Percentiles rank a stretch among this genome's conserved stretches.
Evolutionary conservation across 2,329 filamentous ascomycete species (phyloP).

Genomic region (Cladosporium colombiae): DNA sequence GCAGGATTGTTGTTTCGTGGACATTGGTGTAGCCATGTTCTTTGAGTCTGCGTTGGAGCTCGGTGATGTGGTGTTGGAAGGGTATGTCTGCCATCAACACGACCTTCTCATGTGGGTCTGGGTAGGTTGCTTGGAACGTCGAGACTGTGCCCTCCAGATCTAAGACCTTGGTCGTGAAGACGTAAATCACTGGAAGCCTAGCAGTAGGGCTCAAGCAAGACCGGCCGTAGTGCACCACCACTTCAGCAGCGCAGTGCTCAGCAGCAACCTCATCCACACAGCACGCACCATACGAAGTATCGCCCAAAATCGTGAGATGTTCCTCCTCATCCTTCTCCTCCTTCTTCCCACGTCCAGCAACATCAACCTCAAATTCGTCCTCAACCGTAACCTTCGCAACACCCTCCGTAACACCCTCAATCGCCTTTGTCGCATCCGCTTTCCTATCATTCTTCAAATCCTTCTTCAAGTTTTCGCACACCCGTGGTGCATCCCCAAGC

Average conservation of each 20-base stretch:
- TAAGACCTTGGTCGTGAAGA: conserved; percentile 77
- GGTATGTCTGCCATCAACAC: conserved; percentile 88
- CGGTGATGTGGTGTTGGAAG: conserved; percentile 72
- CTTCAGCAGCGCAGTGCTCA: conserved; percentile 86
- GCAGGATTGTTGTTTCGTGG: conserved; percentile 69
- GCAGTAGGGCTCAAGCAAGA: conserved; percentile 90
- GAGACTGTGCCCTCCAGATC: conserved; percentile 59
- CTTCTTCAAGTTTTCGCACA: conserved; percentile 63
- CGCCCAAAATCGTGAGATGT: conserved; percentile 79
- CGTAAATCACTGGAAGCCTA: conserved; percentile 81
- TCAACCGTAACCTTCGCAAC: background rate
- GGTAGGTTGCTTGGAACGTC: conserved; percentile 70
- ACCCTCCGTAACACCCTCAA: conserved; percentile 5
- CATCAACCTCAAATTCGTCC: conserved; percentile 14
- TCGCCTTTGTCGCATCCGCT: background rate
- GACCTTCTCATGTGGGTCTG: conserved; percentile 62
- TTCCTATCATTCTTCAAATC: conserved; percentile 6
- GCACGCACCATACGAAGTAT: conserved; percentile 95
- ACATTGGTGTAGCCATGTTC: conserved; percentile 68
- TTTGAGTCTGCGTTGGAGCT: conserved; percentile 57
- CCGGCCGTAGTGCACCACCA: conserved; percentile 90
- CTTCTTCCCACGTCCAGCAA: background rate
- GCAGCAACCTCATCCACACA: conserved; percentile 97
- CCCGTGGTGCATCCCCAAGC: conserved; percentile 79
- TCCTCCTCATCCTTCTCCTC: conserved; percentile 39